Base-by-base conservation (phyloP, 495 filamentous ascomycete species). In the Xylaria palmicola region DNA sequence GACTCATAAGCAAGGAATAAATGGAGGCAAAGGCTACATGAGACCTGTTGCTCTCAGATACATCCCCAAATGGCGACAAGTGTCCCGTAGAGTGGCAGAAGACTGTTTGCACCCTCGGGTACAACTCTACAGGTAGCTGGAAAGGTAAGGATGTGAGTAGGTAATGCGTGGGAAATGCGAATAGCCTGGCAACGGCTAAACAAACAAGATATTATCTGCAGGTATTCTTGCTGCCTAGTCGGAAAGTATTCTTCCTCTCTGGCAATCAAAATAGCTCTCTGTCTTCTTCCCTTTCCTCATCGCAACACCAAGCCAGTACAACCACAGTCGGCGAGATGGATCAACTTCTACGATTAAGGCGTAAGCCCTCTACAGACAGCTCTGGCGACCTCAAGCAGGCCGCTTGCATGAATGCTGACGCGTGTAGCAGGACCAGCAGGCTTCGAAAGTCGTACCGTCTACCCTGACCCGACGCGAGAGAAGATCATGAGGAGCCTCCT, bases 21-120 rank as follows among this genome's bases (percentile, higher is more conserved):
- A 17, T 20, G 45, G 4, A 30, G 45, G 27, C n/a, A 4, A n/a
- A 39, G 15, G 13, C 15, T 26, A 13, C 43, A 17, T 19, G 43
- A 12, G 55, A 39, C 24, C 39, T 58, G 20, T 19, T 58, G 19
- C 39, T 58, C 12, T 27, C 32, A 12, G 39, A 37, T 17, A 15
- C 20, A 49, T n/a, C 24, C 7, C 44, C 51, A 13, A 40, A 27
- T 32, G 47, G 15, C 40, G 36, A 19, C 20, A 24, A 37, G 50
- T 55, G 15, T 57, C 54, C 48, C 45, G 51, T 22, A 47, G 45
- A 30, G 54, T 22, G 15, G 52, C 53, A 27, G 32, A 43, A 36
- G 56, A 62, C 19, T 54, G 40, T 40, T 22, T 60, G 22, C 30
- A 45, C 22, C 53, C 44, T 22, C 36, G 32, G 27, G 20, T 56